These are phyloP conservation scores for Chlorella vulgaris DNA, from an alignment of 139 green algal genomes.

Conservation along the genomic window DNA sequence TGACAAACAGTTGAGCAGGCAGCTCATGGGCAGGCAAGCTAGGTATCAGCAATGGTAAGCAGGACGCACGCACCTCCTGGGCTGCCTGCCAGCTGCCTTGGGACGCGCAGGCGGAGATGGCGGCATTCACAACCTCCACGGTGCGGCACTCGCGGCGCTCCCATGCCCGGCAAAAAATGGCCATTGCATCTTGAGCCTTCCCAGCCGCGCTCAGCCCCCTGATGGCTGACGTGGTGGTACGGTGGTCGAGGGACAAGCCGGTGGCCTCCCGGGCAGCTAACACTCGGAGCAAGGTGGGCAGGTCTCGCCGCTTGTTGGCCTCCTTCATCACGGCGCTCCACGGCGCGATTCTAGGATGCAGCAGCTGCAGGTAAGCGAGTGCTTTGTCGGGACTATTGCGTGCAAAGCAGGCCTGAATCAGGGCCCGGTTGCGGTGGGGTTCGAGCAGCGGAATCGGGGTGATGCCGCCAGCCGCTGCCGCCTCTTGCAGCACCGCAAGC, in stretches of 20 bases:
- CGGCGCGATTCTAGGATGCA: background rate
- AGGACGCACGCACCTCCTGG: conserved; percentile 6
- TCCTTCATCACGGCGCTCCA: background rate
- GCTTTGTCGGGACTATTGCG: background rate
- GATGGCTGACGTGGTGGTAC: conserved; percentile 20
- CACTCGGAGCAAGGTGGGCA: conserved; percentile 20
- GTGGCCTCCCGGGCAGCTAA: conserved; percentile 7
- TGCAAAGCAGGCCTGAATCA: conserved; percentile 23
- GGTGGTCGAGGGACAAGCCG: conserved; percentile 22
- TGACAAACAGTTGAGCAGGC: background rate
- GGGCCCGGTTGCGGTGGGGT: conserved; percentile 3
- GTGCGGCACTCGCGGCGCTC: conserved; percentile 20
- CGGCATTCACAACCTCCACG: conserved; percentile 50
- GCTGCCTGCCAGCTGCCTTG: conserved; percentile 39
- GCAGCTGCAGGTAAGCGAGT: conserved; percentile 16
- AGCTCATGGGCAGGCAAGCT: background rate
- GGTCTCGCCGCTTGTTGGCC: conserved; percentile 18
- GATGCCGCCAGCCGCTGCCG: background rate
- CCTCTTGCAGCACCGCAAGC: conserved; percentile 4
- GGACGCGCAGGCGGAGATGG: conserved; percentile 47
- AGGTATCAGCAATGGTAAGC: background rate
- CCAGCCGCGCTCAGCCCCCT: background rate
- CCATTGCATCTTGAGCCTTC: conserved; percentile 30
- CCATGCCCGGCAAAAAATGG: conserved; percentile 32
- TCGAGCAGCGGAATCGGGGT: background rate